Base-by-base conservation (phyloP, 2,329 filamentous ascomycete species). In the Aspergillus carbonarius region DNA sequence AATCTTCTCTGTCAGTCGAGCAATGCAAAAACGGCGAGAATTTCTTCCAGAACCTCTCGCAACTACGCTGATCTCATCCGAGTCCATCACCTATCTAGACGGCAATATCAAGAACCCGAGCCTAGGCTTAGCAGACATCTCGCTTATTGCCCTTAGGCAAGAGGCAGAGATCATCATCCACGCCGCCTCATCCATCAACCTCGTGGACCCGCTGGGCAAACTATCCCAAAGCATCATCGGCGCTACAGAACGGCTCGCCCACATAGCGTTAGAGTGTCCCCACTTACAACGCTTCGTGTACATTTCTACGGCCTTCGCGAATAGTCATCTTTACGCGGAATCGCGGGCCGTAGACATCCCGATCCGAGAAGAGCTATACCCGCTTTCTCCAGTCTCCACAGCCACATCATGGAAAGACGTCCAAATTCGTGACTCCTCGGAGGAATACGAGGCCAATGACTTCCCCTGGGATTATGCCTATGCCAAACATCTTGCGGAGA, bases 221-320 rank as follows among this genome's bases (percentile, higher is more conserved):
- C 13, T 60, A 12, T 34, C 25, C 27, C n/a, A 18, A 2, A n/a
- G 32, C 3, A 42, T 63, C 20, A 61, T 63, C 20, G 25, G 32
- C 4, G 49, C 63, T 6, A 63, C 44, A 10, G 47, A 59, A 8
- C 40, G 13, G 12, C 13, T 67, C 6, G 59, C 60, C 9, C 23
- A 57, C 17, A 39, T 57, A 8, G 60, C 55, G 3, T 42, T 66
- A 3, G 9, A 23, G 5, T 64, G 55, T 48, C 15, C 18, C 9
- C 37, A 50, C 8, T 25, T 67, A 1, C 37, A 63, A 8, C 58
- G 60, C 4, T 65, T 67, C 32, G 63, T 64, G 1, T 67, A 61
- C 47, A 53, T 67, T 2, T 67, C 65, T 1, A 60, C 62, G 1
- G 63, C 65, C 37, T 67, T 63, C 37, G 50, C 52, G 2, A 67